Conservation (phyloP, 495 filamentous ascomycete species). For the Neurospora sp. region DNA sequence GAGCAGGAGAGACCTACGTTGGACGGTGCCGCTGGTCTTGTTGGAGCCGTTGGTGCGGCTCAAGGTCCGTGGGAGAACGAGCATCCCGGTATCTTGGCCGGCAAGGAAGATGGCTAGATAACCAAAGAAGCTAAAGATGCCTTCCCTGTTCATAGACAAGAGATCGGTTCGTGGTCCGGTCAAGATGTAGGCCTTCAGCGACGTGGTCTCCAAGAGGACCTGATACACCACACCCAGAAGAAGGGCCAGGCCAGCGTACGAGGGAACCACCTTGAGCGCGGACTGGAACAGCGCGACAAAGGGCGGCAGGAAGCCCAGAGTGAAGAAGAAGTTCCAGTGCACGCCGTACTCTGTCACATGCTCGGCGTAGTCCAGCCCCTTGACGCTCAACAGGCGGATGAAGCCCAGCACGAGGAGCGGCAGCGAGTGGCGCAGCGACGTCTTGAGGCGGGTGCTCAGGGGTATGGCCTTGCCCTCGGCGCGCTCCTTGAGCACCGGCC, state of each 20-base stretch:
- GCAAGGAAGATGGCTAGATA: slow-evolving; percentile 93
- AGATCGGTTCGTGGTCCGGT: slow-evolving; percentile 68
- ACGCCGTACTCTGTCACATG: slow-evolving; percentile 97
- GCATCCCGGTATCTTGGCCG: slow-evolving; percentile 72
- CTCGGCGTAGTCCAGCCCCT: slow-evolving; percentile 90
- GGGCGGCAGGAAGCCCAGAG: slow-evolving; percentile 76
- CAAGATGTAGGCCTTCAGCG: slow-evolving; percentile 73
- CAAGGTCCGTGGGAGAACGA: slow-evolving; percentile 56
- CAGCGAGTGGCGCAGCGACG: slow-evolving; percentile 66
- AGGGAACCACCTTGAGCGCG: slow-evolving; percentile 49
- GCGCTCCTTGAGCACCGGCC: slow-evolving; percentile 68
- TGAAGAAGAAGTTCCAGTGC: slow-evolving; percentile 99
- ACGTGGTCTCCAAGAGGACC: slow-evolving; percentile 61
- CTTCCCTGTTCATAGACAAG: slow-evolving; percentile 84
- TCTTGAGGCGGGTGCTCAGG: slow-evolving; percentile 44
- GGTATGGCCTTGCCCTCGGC: slow-evolving; percentile 36
- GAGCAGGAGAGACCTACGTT: slow-evolving; percentile 45
- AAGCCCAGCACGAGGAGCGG: slow-evolving; percentile 76
- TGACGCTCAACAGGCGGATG: slow-evolving; percentile 76
- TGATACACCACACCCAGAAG: slow-evolving; percentile 60
- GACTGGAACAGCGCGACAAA: slow-evolving; percentile 83
- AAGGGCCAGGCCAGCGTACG: slow-evolving; percentile 62
- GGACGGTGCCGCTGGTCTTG: slow-evolving; percentile 17
- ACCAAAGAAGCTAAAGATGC: slow-evolving; percentile 83
- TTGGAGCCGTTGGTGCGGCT: slow-evolving; percentile 25